A percentile compares a stretch with the other conserved stretches of the same genome.
Conservation (phyloP, 345 rosid species). For the Hibiscus mutabilis region DNA sequence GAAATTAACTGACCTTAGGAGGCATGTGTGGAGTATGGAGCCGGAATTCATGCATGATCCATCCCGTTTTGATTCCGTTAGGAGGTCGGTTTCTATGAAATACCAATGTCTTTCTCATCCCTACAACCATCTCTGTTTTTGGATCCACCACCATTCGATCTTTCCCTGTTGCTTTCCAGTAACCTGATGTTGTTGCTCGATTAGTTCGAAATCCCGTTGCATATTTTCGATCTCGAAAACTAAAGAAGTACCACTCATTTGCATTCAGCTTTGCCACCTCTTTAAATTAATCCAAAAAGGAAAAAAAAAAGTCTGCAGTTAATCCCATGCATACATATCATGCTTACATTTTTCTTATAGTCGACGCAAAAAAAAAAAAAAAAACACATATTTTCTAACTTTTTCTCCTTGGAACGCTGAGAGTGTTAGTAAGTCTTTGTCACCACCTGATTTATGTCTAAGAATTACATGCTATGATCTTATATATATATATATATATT, state of each 20-base stretch:
- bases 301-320: not conserved
- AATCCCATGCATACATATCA: slow-evolving; percentile 1
- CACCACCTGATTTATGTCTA: slow-evolving; percentile 10
- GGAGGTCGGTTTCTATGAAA: slow-evolving; percentile 91
- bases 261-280: slow-evolving; percentile 95
- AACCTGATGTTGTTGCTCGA: slow-evolving; percentile 75
- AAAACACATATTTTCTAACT: slow-evolving; percentile 6
- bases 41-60: slow-evolving; percentile 99
- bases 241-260: slow-evolving; percentile 96
- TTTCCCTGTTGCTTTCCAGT: slow-evolving; percentile 99
- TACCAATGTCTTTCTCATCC: slow-evolving; percentile 97
- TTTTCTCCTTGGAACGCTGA: not conserved
- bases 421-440: slow-evolving; percentile 9
- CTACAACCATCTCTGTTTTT: slow-evolving; percentile 49
- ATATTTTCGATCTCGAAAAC: slow-evolving; percentile 85
- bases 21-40: slow-evolving; percentile 85
- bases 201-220: slow-evolving; percentile 91
- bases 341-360: not conserved
- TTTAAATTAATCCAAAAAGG: slow-evolving; percentile 9
- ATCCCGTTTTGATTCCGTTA: slow-evolving; percentile 84
- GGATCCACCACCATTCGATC: slow-evolving; percentile 84
- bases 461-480: slow-evolving; percentile 2
- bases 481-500: too few relatives aligned
- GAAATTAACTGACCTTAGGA: slow-evolving; percentile 55
- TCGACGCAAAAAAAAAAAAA: not conserved